phyloP scores from a whole-genome alignment of 108 stramenopile species.

The Pseudonitzschia pungens region DNA sequence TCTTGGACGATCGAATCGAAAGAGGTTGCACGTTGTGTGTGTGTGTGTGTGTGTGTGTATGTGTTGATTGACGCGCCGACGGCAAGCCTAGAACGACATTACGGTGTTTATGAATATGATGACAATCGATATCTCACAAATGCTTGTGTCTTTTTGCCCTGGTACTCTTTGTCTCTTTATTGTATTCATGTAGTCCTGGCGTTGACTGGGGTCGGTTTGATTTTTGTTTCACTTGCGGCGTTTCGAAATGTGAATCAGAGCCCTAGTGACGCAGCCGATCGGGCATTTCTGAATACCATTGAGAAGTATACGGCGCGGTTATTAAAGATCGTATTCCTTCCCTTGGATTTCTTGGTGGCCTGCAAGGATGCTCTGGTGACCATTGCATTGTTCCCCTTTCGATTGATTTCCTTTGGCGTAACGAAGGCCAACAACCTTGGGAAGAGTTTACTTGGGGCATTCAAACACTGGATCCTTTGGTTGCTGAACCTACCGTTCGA shows the following conservation, averaged over 20 bases:
- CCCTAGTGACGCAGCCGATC: constrained; percentile 25
- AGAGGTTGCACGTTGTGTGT: neutral
- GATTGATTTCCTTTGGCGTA: constrained; percentile 12
- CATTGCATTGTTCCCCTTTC: constrained; percentile 34
- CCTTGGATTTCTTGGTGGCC: constrained; percentile 23
- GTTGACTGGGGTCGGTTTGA: constrained; percentile 30
- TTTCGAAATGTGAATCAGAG: constrained; percentile 27
- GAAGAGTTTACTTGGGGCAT: constrained; percentile 17
- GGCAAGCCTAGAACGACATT: too few species aligned
- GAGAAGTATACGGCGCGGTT: constrained; percentile 18
- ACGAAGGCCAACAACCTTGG: constrained; percentile 13
- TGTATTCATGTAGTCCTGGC: constrained; percentile 21
- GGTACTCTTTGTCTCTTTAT: too few species aligned
- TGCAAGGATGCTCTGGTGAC: constrained; percentile 27
- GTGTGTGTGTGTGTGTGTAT: neutral
- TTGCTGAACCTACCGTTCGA: constrained; percentile 21
- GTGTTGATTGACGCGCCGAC: too few species aligned
- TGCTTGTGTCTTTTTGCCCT: neutral
- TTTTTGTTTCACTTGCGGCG: constrained; percentile 28
- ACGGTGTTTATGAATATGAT: neutral
- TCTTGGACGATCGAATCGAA: neutral
- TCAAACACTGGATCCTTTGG: constrained; percentile 18
- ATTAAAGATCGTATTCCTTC: constrained; percentile 28
- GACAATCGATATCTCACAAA: neutral
- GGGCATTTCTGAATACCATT: constrained; percentile 16